Evolutionary conservation across 1,284 basidiomycete genomes (phyloP), one percentile per base, ranked within the genome.

Genomic region (Porogramme epimiltina): DNA sequence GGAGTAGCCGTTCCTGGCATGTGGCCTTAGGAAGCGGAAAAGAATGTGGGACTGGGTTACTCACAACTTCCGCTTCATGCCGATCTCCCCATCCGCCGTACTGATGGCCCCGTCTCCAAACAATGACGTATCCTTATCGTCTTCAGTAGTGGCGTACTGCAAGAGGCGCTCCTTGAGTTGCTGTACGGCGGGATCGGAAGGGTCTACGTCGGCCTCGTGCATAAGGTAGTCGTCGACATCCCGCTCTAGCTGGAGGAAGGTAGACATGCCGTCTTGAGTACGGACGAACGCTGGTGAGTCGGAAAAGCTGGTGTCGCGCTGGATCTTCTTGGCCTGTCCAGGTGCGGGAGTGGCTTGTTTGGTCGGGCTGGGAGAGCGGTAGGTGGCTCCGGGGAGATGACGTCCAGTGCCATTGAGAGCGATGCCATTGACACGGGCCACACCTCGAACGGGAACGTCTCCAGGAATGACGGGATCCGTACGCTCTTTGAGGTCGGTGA

Each of bases 401-500:
- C 64, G 56, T 18, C 60, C 63, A 47, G 56, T 56, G 3, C 71
- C 70, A 42, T 73, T 73, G 31, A 68, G 24, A 2, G 60, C 53
- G 11, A 60, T 61, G n/a, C 71, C 72, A 44, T 73, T 74, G 23
- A 67, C 31, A 47, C 63, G 66, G 0, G 62, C 59, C 36, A 59
- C 51, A 15, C 59, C 54, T 18, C 60, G 58, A 3, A 55, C 53
- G 52, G 73, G 72, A n/a, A 82, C 71, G 55, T 81, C 73, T 41
- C 73, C 63, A 25, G 84, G 84, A 43, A 84, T 84, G 55, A 65
- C 66, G 18, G 85, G 87, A 61, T 87, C 87, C 5, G 74, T 73
- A 46, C 87, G 81, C 59, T 96, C 93, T 64, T 87, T 89, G 57
- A 86, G 84, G 69, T 98, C 96, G 2, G 89, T 91, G 58, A 98